These are phyloP conservation scores for Pezicula radicicola DNA, from an alignment of 2,329 filamentous ascomycete species.

Conservation along the genomic window DNA sequence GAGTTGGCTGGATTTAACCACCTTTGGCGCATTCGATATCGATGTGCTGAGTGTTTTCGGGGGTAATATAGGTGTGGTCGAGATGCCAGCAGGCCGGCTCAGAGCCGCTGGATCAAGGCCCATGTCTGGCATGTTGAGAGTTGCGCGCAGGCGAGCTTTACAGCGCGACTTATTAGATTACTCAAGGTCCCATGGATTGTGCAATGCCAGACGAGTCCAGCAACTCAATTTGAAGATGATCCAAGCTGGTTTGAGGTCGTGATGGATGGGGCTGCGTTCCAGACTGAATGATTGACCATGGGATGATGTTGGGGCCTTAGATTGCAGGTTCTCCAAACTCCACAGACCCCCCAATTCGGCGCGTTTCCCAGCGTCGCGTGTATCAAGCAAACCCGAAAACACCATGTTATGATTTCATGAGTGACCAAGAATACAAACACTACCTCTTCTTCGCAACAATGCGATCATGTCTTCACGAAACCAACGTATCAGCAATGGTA, in stretches of 20 bases:
- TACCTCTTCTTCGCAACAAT: conserved; percentile 18
- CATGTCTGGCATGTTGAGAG: conserved; percentile 59
- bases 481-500: conserved; percentile 72
- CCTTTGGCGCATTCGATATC: conserved; percentile 39
- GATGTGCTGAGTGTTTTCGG: conserved; percentile 55
- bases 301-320: conserved; percentile 1
- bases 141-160: conserved; percentile 21
- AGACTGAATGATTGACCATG: not conserved
- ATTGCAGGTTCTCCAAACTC: not conserved
- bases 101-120: conserved; percentile 68
- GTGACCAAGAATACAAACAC: not conserved
- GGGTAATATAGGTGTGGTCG: conserved; percentile 56
- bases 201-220: conserved; percentile 17
- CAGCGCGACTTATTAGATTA: conserved; percentile 20
- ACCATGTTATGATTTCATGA: not conserved
- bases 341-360: not conserved
- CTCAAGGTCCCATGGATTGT: conserved; percentile 25
- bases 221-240: conserved; percentile 19
- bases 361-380: conserved; percentile 2
- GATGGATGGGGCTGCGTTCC: conserved; percentile 13
- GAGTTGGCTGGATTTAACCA: conserved; percentile 58
- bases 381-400: not conserved
- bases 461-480: conserved; percentile 30
- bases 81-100: conserved; percentile 56
- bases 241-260: conserved; percentile 7